Percentiles rank a stretch among this genome's conserved stretches.
phyloP scores from a whole-genome alignment of 2,329 filamentous ascomycete genomes.

The Sarocladium brachiariae region DNA sequence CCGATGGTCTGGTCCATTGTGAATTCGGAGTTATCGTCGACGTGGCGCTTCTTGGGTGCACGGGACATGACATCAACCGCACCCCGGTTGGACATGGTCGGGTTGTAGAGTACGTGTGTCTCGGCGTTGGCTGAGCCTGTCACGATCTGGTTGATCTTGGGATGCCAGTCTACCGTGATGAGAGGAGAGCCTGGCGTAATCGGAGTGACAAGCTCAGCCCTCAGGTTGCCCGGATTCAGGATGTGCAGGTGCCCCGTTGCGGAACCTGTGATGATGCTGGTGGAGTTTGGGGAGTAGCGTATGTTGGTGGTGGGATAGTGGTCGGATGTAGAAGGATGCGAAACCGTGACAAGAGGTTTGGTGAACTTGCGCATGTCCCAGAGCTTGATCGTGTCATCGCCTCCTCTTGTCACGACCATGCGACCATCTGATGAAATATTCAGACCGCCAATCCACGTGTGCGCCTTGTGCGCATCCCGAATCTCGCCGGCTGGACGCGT shows the following conservation, averaged over 20 bases:
- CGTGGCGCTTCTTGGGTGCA: constrained; percentile 87
- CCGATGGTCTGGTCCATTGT: constrained; percentile 79
- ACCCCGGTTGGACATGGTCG: constrained; percentile 71
- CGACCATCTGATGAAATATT: constrained; percentile 88
- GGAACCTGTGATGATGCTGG: constrained; percentile 84
- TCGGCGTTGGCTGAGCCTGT: constrained; percentile 89
- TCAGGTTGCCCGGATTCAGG: constrained; percentile 84
- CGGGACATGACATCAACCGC: constrained; percentile 87
- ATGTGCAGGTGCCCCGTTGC: constrained; percentile 82
- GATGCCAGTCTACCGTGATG: constrained; percentile 84
- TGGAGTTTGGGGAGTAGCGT: constrained; percentile 76
- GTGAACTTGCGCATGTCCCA: constrained; percentile 98
- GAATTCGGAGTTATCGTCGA: constrained; percentile 84
- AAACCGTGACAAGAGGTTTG: constrained; percentile 70
- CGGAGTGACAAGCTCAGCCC: constrained; percentile 75
- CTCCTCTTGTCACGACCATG: constrained; percentile 83
- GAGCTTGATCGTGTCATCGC: constrained; percentile 87
- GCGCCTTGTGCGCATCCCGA: constrained; percentile 69
- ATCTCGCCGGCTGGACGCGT: constrained; percentile 77
- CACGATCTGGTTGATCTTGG: constrained; percentile 91
- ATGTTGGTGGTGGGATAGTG: constrained; percentile 84
- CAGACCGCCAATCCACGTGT: constrained; percentile 87
- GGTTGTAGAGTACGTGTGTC: constrained; percentile 86
- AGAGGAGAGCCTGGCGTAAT: constrained; percentile 81
- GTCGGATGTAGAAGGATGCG: constrained; percentile 74